Evolutionary conservation across 2,329 filamentous ascomycete species (phyloP).

Genomic region (Diaporthe batatas): DNA sequence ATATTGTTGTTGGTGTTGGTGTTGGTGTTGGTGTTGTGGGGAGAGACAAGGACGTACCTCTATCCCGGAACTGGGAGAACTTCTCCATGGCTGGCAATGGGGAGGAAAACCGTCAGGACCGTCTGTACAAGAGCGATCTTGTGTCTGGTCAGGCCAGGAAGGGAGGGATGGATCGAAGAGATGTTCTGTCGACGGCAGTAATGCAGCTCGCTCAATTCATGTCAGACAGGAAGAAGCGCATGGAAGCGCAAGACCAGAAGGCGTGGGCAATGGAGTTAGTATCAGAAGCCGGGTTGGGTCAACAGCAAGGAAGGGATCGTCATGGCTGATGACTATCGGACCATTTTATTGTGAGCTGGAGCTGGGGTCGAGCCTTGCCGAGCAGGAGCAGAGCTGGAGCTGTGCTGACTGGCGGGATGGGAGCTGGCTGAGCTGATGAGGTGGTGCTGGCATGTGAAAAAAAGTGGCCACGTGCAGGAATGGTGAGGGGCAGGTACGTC

Average conservation of each 20-base stretch:
- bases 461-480: slow-evolving; percentile 22
- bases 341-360: slow-evolving; percentile 24
- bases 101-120: background rate
- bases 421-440: background rate
- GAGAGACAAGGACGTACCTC: slow-evolving; percentile 68
- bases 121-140: background rate
- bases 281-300: background rate
- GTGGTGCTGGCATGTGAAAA: slow-evolving; percentile 24
- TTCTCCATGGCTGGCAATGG: slow-evolving; percentile 80
- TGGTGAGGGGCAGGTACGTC: background rate
- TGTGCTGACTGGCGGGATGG: slow-evolving; percentile 11
- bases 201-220: slow-evolving; percentile 32
- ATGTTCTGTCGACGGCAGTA: background rate
- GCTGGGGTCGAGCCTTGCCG: slow-evolving; percentile 10
- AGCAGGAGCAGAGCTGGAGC: slow-evolving; percentile 9
- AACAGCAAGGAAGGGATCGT: slow-evolving; percentile 28
- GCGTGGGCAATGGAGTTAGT: background rate
- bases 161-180: background rate
- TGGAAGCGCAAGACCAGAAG: slow-evolving; percentile 1
- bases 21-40: background rate
- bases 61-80: slow-evolving; percentile 92
- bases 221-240: slow-evolving; percentile 24
- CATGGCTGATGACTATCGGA: slow-evolving; percentile 27
- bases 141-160: background rate
- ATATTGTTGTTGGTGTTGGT: background rate